Evolutionary conservation across 192 early-diverging fungal genomes (phyloP).

Genomic region (Coemansia guatemalensis): DNA sequence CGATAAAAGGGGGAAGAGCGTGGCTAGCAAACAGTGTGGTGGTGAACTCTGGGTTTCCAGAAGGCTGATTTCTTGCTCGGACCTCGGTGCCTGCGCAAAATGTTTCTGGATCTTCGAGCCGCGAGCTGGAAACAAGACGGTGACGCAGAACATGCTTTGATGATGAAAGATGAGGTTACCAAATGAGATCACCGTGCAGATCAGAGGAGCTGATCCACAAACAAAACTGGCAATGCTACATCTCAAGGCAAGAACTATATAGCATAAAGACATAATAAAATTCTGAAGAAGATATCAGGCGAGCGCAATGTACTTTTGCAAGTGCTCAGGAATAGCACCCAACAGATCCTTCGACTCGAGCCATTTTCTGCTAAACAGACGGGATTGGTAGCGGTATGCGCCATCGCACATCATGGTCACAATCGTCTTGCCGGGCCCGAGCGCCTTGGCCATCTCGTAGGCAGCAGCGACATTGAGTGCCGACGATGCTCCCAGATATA

Average conservation of each 20-base stretch:
- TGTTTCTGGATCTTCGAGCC: neutral
- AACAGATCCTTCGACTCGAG: conserved; percentile 81
- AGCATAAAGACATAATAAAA: neutral
- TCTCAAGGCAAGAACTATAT: neutral
- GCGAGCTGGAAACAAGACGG: neutral
- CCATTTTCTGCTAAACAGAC: conserved; percentile 83
- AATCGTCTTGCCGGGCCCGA: conserved; percentile 76
- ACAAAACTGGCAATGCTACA: neutral
- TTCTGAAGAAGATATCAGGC: conserved; percentile 27
- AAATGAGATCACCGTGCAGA: neutral
- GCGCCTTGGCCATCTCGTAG: conserved; percentile 80
- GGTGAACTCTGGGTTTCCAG: neutral
- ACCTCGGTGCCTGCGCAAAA: neutral
- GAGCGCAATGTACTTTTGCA: conserved; percentile 84
- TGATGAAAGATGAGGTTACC: neutral
- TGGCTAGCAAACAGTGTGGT: no score
- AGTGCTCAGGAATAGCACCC: conserved; percentile 75
- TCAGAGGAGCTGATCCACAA: neutral
- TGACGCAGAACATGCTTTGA: no score
- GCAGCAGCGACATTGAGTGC: conserved; percentile 94
- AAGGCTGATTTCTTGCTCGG: neutral
- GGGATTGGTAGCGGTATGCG: conserved; percentile 81
- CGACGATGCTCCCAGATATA: conserved; percentile 89
- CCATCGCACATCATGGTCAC: conserved; percentile 91
- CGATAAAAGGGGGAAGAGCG: neutral